Conservation (phyloP, 2,329 filamentous ascomycete species). For the Trichoderma guizhouense region DNA sequence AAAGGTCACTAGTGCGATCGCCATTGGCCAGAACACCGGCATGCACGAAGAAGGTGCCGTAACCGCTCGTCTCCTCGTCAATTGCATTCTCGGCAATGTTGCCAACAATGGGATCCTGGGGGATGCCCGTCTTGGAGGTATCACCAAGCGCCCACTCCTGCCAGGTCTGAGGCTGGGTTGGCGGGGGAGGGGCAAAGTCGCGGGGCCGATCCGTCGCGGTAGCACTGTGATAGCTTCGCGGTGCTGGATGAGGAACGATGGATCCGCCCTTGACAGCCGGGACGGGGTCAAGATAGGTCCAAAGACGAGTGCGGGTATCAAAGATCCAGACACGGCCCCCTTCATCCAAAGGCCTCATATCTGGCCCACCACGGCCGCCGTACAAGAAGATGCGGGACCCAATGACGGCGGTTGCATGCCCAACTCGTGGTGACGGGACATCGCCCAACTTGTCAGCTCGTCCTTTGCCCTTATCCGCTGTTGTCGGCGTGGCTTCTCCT, state of each 20-base stretch:
- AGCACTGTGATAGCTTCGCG: slow-evolving; percentile 69
- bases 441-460: slow-evolving; percentile 33
- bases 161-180: slow-evolving; percentile 45
- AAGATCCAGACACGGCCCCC: slow-evolving; percentile 73
- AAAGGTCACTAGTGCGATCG: slow-evolving; percentile 64
- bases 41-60: slow-evolving; percentile 70
- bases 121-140: slow-evolving; percentile 51
- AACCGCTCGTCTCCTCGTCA: slow-evolving; percentile 59
- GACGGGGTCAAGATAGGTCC: slow-evolving; percentile 62
- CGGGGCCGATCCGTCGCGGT: slow-evolving; percentile 56
- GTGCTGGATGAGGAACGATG: slow-evolving; percentile 48
- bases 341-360: slow-evolving; percentile 71
- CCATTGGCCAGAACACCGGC: slow-evolving; percentile 67
- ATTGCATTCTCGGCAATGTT: slow-evolving; percentile 55
- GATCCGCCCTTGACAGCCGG: slow-evolving; percentile 41
- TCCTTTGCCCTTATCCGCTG: slow-evolving; percentile 40
- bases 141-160: slow-evolving; percentile 55
- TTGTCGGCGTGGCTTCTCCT: slow-evolving; percentile 12
- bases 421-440: slow-evolving; percentile 66
- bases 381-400: slow-evolving; percentile 73
- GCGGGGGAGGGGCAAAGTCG: slow-evolving; percentile 41
- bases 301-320: slow-evolving; percentile 59
- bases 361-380: slow-evolving; percentile 69
- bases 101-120: slow-evolving; percentile 58
- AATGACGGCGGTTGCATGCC: slow-evolving; percentile 67